Base-by-base conservation (phyloP, 2,329 filamentous ascomycete genomes). In the Paraconiothyrium sp. region DNA sequence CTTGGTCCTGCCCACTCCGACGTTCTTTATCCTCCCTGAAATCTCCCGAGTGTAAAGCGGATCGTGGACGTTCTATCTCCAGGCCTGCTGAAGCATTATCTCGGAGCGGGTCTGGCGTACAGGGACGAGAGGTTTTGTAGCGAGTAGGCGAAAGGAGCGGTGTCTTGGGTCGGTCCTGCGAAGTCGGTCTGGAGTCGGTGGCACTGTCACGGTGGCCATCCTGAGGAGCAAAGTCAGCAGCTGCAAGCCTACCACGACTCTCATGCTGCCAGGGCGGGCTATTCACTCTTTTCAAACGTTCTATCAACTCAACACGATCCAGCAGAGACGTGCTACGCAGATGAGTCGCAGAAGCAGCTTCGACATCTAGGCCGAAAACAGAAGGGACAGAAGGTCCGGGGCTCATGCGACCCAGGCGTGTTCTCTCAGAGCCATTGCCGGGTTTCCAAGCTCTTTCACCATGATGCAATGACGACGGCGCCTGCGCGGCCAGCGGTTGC, bases 51-150 rank as follows among this genome's bases (percentile, higher is more conserved):
- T 89, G 88, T 60, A 90, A 74, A 49, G 88, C 87, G 35, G 94
- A 98, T 58, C 92, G 85, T 50, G 94, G 94, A 56, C 94, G 87
- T 76, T 94, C 90, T 64, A 97, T 94, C 65, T 88, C 86, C 65
- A 81, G 60, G 1, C 83, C 76, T 35, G 70, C 69, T 32, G 69
- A 70, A 32, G 69, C 72, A 62, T 71, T 62, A 39, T 78, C 71
- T 52, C 67, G 64, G 5, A 70, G 61, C 41, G 64, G 66, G 49
- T 78, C 75, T 13, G 68, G 69, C 5, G 71, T 71, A 6, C 65
- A 65, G 22, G 69, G 67, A 20, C 71, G 74, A 35, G 81, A 76
- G n/a, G 67, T 52, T 61, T 72, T 74, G 20, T 78, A 67, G 14
- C 81, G 77, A 30, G 74, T 65, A 9, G 79, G 66, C 7, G 78